A percentile compares a stretch with the other conserved stretches of the same genome.
These are phyloP conservation scores for Penicillium antarcticum DNA, from an alignment of 495 filamentous ascomycete genomes.

Conservation along the genomic window DNA sequence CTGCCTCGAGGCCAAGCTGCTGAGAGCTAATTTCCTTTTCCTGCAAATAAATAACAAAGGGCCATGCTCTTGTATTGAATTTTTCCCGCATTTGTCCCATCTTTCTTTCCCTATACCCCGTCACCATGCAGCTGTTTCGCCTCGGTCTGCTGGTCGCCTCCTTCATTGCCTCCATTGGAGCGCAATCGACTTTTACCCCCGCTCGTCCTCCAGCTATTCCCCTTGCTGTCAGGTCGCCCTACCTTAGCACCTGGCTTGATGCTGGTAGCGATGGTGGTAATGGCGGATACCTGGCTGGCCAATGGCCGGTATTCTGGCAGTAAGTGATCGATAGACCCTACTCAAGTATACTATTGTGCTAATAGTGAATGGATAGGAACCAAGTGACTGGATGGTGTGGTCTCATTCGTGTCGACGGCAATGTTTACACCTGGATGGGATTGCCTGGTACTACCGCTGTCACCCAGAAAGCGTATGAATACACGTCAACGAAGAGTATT, in stretches of 20 bases:
- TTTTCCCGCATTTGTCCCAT: slow-evolving; percentile 18
- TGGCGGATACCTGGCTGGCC: slow-evolving; percentile 55
- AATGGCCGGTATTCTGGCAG: slow-evolving; percentile 57
- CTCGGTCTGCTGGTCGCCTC: slow-evolving; percentile 24
- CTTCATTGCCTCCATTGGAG: slow-evolving; percentile 23
- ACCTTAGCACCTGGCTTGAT: slow-evolving; percentile 53
- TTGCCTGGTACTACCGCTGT: slow-evolving; percentile 35
- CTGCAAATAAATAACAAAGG: slow-evolving; percentile 14
- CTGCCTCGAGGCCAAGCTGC: slow-evolving; percentile 3
- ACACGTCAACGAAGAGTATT: slow-evolving; percentile 57
- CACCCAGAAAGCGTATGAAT: slow-evolving; percentile 51
- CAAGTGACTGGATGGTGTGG: slow-evolving; percentile 54
- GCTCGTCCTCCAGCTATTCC: slow-evolving; percentile 55
- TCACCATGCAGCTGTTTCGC: slow-evolving; percentile 28
- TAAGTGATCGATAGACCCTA: slow-evolving; percentile 25
- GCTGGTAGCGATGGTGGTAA: slow-evolving; percentile 52
- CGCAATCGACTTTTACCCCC: slow-evolving; percentile 49
- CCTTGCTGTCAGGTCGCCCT: slow-evolving; percentile 57
- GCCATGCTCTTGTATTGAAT: slow-evolving; percentile 22
- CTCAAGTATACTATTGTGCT: neutral
- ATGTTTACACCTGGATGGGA: slow-evolving; percentile 57
- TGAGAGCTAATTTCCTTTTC: slow-evolving; percentile 7
- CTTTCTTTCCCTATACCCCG: slow-evolving; percentile 4
- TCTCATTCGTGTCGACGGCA: slow-evolving; percentile 54
- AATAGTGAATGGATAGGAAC: slow-evolving; percentile 27